Evolutionary conservation across 2,329 filamentous ascomycete genomes (phyloP), one percentile per base, ranked within the genome.

Genomic region (Dactylonectria estremocensis): DNA sequence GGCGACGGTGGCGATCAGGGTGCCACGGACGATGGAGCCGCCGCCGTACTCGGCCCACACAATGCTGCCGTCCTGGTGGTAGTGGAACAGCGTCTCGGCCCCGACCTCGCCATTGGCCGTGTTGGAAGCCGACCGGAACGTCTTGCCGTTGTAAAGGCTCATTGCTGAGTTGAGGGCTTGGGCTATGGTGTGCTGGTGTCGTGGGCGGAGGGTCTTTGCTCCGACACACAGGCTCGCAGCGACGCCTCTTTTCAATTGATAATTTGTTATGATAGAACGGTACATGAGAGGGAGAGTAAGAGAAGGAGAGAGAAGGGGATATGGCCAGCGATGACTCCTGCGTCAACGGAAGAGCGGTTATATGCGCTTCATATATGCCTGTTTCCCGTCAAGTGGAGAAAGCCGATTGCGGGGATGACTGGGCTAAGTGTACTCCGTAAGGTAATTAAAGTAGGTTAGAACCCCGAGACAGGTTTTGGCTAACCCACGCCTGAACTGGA

Each of bases 1-100:
- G 16, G 55, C 45, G 31, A 75, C 70, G 6, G 67, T 67, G 43
- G 72, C 74, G 31, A 76, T 70, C 33, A 76, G 62, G 40, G 65
- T 69, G 37, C 74, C 74, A 20, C 67, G 68, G 20, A 66, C 70
- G 37, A 76, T 69, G 10, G 69, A 72, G 5, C 74, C 73, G 48
- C 75, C 75, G 2, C 58, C 40, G 62, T 77, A 77, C 61, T 76
- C 74, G 40, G 74, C 75, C 74, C 75, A 76, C 3, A 77, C 73
- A 20, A 75, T 69, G 53, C 59, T 69, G 56, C 70, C 74, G 24
- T 74, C 66, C 37, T 77, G 74, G 64, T 73, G 74, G 63, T 76
- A 77, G 66, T 75, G 71, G 60, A 76, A 76, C 37, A 52, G 56
- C 7, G 74, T 74, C 31, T 71, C 71, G 31, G 66, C 54, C 22